Conservation (phyloP, 257 asterid species). For the Nicotiana otophora region DNA sequence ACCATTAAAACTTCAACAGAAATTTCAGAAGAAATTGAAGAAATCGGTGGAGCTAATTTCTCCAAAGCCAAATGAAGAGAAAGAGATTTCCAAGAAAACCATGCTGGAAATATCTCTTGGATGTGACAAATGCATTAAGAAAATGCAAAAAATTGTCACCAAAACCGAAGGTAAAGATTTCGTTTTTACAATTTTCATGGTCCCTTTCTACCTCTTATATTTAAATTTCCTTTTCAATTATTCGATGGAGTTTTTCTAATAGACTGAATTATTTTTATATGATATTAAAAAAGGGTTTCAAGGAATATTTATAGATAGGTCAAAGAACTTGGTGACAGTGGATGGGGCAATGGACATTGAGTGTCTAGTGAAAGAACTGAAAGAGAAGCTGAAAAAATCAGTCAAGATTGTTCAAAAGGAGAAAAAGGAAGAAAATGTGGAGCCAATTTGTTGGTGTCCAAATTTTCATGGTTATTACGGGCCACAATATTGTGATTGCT, state of each 20-base stretch:
- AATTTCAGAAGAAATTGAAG: background rate
- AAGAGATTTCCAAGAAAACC: background rate
- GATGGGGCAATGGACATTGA: background rate
- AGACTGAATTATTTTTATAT: background rate
- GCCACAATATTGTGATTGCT: background rate
- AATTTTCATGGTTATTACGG: background rate
- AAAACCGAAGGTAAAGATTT: background rate
- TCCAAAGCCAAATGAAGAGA: background rate
- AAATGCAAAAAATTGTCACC: background rate
- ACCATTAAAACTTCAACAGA: background rate
- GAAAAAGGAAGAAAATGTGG: background rate
- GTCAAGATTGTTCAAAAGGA: background rate
- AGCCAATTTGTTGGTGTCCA: background rate
- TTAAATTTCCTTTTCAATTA: background rate
- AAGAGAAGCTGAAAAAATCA: background rate
- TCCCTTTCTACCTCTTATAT: background rate
- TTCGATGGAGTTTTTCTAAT: background rate
- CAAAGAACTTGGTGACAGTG: background rate
- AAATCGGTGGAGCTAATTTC: background rate
- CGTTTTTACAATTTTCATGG: background rate
- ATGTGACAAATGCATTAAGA: background rate
- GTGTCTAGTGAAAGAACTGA: background rate
- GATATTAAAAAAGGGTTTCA: background rate
- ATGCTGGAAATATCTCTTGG: background rate
- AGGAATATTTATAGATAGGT: conserved; percentile 5